Conservation (phyloP, 352 stramenopile species). For the Pythium scleroteichum region DNA sequence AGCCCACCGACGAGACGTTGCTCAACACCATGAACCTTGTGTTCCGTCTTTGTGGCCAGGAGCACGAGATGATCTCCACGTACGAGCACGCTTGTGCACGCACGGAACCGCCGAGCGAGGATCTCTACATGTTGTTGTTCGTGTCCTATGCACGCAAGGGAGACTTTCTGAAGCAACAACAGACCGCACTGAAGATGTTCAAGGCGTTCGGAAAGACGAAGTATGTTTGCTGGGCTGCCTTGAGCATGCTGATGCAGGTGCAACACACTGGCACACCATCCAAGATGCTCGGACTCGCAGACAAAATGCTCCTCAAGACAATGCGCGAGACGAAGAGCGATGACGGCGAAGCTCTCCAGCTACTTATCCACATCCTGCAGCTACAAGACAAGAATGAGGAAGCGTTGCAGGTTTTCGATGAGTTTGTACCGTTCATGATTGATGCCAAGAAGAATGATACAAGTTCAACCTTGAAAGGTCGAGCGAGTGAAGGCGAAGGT, state of each 20-base stretch:
- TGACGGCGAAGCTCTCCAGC: slow-evolving; percentile 70
- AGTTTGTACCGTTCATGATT: slow-evolving; percentile 48
- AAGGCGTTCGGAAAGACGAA: slow-evolving; percentile 72
- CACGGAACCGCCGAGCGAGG: slow-evolving; percentile 52
- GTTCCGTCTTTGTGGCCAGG: slow-evolving; percentile 67
- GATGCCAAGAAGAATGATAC: slow-evolving; percentile 21
- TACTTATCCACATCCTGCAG: slow-evolving; percentile 74
- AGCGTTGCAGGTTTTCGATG: slow-evolving; percentile 72
- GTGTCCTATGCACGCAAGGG: slow-evolving; percentile 59
- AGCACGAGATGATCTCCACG: slow-evolving; percentile 79
- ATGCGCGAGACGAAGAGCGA: slow-evolving; percentile 54
- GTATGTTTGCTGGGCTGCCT: slow-evolving; percentile 80
- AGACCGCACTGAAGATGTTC: slow-evolving; percentile 87
- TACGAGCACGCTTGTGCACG: slow-evolving; percentile 69
- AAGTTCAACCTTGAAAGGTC: slow-evolving; percentile 33
- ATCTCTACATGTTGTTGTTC: slow-evolving; percentile 76
- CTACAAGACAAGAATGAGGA: slow-evolving; percentile 65
- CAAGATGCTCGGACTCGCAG: slow-evolving; percentile 76
- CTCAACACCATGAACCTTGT: slow-evolving; percentile 86
- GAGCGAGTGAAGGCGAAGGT: slow-evolving; percentile 69
- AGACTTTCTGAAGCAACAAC: slow-evolving; percentile 85
- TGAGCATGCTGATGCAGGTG: slow-evolving; percentile 87
- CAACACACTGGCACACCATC: slow-evolving; percentile 56
- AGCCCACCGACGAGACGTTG: slow-evolving; percentile 81
- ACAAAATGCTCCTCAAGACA: slow-evolving; percentile 83